A percentile compares a stretch with the other conserved stretches of the same genome.
Conservation (phyloP, 768 basidiomycete species). For the Hericium coralloides region DNA sequence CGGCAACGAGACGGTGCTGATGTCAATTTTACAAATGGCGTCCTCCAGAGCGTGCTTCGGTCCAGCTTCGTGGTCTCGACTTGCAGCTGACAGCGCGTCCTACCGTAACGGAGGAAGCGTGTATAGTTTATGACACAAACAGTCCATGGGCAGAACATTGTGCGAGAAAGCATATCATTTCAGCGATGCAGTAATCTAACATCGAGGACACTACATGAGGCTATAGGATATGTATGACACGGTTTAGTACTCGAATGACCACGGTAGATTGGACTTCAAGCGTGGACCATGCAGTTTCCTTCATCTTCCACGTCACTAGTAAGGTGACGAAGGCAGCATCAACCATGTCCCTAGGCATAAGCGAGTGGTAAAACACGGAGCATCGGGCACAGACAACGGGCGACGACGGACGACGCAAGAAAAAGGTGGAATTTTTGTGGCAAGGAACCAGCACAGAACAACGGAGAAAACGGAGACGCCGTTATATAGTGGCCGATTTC, state of each 20-base stretch:
- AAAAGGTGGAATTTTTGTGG: neutral
- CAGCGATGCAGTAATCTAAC: neutral
- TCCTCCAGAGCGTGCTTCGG: no score
- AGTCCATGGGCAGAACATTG: neutral
- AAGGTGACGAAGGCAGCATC: conserved; percentile 66
- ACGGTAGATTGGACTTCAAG: conserved; percentile 46
- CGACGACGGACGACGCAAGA: neutral
- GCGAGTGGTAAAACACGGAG: conserved; percentile 40
- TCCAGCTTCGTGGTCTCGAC: no score
- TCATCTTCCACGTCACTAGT: conserved; percentile 68
- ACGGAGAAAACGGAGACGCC: neutral
- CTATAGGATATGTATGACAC: conserved; percentile 31
- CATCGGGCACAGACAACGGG: conserved; percentile 1
- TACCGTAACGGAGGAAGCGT: no score
- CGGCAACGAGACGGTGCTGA: no score
- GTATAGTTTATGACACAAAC: neutral
- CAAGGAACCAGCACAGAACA: neutral
- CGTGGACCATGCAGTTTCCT: conserved; percentile 55
- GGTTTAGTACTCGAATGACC: conserved; percentile 78
- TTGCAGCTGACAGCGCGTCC: no score
- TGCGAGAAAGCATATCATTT: neutral
- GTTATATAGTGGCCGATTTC: neutral
- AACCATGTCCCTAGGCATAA: conserved; percentile 72
- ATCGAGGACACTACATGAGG: neutral
- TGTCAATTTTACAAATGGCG: no score